A percentile compares a stretch with the other conserved stretches of the same genome.
These are phyloP conservation scores for Paecilomyces variotii DNA, from an alignment of 2,329 filamentous ascomycete species.

Conservation along the genomic window DNA sequence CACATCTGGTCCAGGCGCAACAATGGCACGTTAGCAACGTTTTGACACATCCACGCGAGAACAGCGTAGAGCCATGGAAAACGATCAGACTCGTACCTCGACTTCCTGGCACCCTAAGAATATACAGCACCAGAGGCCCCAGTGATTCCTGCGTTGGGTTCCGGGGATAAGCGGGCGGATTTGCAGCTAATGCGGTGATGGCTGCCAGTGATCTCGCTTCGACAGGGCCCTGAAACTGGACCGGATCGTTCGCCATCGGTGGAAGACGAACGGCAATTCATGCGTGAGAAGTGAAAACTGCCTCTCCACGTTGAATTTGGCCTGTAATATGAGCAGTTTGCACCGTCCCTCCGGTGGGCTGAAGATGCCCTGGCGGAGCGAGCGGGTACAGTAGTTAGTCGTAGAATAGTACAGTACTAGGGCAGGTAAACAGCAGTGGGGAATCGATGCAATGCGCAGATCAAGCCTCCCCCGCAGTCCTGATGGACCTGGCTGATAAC, in stretches of 20 bases:
- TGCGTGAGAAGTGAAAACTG: neutral
- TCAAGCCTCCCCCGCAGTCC: neutral
- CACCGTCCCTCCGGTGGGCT: neutral
- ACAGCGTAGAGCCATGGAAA: conserved; percentile 4
- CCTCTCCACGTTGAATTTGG: neutral
- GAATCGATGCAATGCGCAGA: neutral
- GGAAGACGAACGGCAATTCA: neutral
- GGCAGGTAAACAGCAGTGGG: neutral
- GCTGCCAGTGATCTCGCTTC: conserved; percentile 78
- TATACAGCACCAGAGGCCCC: conserved; percentile 75
- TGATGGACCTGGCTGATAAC: neutral
- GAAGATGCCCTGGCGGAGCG: neutral
- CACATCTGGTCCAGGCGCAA: conserved; percentile 55
- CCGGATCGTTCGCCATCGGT: neutral
- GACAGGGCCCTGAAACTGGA: conserved; percentile 34
- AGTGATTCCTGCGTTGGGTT: conserved; percentile 62
- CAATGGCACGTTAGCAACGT: neutral
- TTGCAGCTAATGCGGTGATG: conserved; percentile 71
- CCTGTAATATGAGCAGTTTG: neutral
- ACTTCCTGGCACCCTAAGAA: conserved; percentile 85
- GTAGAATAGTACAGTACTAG: no score
- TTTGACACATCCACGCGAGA: neutral
- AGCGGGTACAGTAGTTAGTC: no score
- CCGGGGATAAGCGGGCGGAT: conserved; percentile 78
- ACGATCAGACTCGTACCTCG: conserved; percentile 51